Conservation (phyloP, 23 red algal species). For the Agarophyton chilense region DNA sequence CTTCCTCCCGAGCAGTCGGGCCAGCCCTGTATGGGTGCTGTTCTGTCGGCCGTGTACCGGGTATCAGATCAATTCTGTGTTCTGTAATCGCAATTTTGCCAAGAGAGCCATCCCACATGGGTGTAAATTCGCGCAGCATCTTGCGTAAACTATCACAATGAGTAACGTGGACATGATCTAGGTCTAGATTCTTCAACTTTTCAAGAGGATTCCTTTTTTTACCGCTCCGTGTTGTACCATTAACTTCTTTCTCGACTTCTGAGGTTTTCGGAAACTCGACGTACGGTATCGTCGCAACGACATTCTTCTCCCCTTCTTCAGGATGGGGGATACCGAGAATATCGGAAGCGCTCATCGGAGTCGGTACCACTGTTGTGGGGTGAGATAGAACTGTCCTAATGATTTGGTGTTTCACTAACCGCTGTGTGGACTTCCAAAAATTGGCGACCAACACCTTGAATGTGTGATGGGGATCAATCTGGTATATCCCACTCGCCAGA, state of each 20-base stretch:
- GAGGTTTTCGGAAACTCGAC: neutral
- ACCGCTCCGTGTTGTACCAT: neutral
- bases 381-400: constrained; percentile 14
- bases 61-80: constrained; percentile 6
- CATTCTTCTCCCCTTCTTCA: neutral
- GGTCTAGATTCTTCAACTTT: neutral
- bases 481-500: neutral
- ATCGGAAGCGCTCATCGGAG: neutral
- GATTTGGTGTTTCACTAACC: neutral
- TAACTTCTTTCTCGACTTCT: neutral
- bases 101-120: constrained; percentile 24
- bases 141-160: neutral
- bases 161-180: neutral
- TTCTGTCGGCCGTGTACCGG: neutral
- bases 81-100: neutral
- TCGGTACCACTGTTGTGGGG: neutral
- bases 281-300: neutral
- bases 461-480: neutral
- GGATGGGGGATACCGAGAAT: neutral
- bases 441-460: constrained; percentile 44
- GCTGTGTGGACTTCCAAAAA: constrained; percentile 17
- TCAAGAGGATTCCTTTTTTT: neutral
- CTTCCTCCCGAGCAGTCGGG: neutral
- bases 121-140: neutral
- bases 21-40: constrained; percentile 4